Evolutionary conservation across 2,329 filamentous ascomycete genomes (phyloP), one percentile per base, ranked within the genome.

Genomic region (Pseudogymnoascus sp.): DNA sequence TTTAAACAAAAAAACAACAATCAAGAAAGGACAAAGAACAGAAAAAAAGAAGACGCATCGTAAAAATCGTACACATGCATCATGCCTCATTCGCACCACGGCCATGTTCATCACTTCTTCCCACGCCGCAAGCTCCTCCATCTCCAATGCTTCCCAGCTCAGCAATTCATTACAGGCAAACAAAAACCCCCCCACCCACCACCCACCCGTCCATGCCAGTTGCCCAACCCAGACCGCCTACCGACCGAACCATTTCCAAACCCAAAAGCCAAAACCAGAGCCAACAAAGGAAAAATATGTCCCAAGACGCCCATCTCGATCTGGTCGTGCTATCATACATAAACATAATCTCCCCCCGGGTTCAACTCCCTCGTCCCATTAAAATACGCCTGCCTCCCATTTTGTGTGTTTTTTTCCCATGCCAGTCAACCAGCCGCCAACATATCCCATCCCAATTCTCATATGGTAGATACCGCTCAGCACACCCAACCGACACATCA

Each of bases 1-100:
- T 60, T 40, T 60, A 42, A n/a, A 42, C 35, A 60, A 60, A 37
- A 33, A 59, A 56, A 56, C n/a, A 56, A 56, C 29, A 56, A n/a
- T 33, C 50, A 56, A 56, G 50, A 56, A 56, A 56, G 26, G 50
- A 56, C 50, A 21, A 56, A 19, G n/a, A 31, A 31, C 31, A 17
- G 0, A 33, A 56, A 56, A 19, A 17, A 6, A 56, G 7, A 42
- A 19, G 4, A 31, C 11, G 13, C n/a, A 2, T 33, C 50, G n/a
- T 56, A 56, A 56, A 56, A 33, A 15, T 56, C 50, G 50, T 56
- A 56, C 50, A 56, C 26, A 53, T 53, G 46, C 46, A 53, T 53
- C 46, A 53, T 53, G 46, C 46, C 46, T 19, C 46, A 53, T 31
- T 11, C 46, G 26, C 46, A 53, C 19, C 23, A n/a, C 26, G 7